Conservation (phyloP, 2,329 filamentous ascomycete genomes). For the Botrytis hyacinthi region DNA sequence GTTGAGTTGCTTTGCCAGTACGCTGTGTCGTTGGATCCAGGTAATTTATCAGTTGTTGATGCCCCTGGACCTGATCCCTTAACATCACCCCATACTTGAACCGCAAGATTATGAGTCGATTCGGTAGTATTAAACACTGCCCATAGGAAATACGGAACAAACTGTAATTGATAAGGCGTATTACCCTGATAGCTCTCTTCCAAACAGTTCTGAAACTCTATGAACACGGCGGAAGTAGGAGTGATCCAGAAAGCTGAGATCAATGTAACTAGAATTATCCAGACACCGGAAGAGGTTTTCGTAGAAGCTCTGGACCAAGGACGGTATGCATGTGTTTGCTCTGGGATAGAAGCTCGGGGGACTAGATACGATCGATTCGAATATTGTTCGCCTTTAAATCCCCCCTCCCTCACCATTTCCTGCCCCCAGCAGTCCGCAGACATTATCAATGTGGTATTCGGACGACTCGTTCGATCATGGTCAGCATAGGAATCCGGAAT, state of each 20-base stretch:
- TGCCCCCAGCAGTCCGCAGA: slow-evolving; percentile 29
- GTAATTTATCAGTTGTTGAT: slow-evolving; percentile 54
- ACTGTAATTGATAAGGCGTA: slow-evolving; percentile 67
- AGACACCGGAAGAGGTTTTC: slow-evolving; percentile 20
- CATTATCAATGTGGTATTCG: slow-evolving; percentile 27
- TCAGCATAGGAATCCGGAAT: slow-evolving; percentile 29
- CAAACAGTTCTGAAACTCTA: slow-evolving; percentile 86
- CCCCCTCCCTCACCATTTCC: slow-evolving; percentile 16
- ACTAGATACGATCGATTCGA: not conserved
- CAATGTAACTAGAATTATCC: slow-evolving; percentile 31
- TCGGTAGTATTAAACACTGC: slow-evolving; percentile 67
- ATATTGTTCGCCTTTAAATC: not conserved
- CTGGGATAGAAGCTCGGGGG: not conserved
- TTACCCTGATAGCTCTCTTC: slow-evolving; percentile 56
- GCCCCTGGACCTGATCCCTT: slow-evolving; percentile 56
- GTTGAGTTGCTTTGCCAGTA: slow-evolving; percentile 58
- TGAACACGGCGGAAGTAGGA: slow-evolving; percentile 59
- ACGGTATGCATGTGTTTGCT: not conserved
- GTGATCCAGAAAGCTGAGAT: slow-evolving; percentile 34
- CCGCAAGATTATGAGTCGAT: slow-evolving; percentile 62
- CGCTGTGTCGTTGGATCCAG: slow-evolving; percentile 54
- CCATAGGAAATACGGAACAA: slow-evolving; percentile 71
- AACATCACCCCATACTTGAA: slow-evolving; percentile 90
- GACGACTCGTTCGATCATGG: slow-evolving; percentile 26
- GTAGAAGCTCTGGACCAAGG: not conserved